Percentiles rank a stretch among this genome's conserved stretches.
Conservation (phyloP, 1,284 basidiomycete species). For the Thelephora terrestris region DNA sequence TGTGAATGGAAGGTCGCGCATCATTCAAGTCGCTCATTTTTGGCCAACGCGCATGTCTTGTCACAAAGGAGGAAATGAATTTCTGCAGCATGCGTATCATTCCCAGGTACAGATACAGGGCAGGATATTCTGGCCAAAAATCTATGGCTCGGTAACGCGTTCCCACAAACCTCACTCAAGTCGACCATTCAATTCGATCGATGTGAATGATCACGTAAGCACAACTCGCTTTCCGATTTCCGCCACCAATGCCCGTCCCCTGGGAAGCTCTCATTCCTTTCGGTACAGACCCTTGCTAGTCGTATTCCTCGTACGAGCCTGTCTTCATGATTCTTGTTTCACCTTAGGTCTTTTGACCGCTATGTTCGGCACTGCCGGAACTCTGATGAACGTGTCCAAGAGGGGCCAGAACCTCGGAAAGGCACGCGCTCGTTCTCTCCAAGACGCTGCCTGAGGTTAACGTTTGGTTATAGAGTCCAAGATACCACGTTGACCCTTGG, state of each 20-base stretch:
- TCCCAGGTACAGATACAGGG: no score
- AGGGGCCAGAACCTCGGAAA: constrained; percentile 82
- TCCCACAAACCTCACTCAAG: no score
- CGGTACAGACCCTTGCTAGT: constrained; percentile 35
- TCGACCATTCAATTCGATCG: no score
- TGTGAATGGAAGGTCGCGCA: no score
- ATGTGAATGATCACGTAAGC: no score
- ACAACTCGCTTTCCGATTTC: no score
- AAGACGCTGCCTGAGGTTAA: neutral
- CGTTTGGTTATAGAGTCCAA: constrained; percentile 50
- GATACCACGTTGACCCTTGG: constrained; percentile 82
- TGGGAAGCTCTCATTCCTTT: constrained; percentile 94
- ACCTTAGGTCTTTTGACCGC: constrained; percentile 67
- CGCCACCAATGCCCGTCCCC: constrained; percentile 70
- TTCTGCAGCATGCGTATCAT: no score
- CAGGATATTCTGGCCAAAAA: no score
- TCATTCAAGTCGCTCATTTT: no score
- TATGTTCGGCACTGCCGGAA: constrained; percentile 86
- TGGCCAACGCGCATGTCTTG: no score
- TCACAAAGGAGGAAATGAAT: no score
- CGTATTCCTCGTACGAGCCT: neutral
- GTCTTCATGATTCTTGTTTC: neutral
- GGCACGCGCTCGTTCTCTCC: constrained; percentile 35
- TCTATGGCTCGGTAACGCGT: no score
- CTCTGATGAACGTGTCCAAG: constrained; percentile 70